Percentiles rank a stretch among this genome's conserved stretches.
These are phyloP conservation scores for Fraxinus sp. DNA, from an alignment of 305 asterid species.

Conservation along the genomic window DNA sequence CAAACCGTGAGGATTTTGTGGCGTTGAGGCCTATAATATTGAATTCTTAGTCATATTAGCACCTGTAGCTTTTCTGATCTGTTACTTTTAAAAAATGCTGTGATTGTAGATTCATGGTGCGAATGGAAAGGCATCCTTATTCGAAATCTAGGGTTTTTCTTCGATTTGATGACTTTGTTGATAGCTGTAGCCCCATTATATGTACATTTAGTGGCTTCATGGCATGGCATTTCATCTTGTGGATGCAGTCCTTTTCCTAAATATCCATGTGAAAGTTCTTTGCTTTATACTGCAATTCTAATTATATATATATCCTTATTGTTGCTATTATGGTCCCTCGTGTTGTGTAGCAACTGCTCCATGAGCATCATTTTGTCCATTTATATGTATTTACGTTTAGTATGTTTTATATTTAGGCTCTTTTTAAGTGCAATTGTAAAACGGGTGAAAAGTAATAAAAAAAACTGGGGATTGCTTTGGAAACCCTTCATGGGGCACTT, in stretches of 20 bases:
- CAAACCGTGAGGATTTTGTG: too few relatives aligned
- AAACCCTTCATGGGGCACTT: slow-evolving; percentile 78
- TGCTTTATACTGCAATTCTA: slow-evolving; percentile 4
- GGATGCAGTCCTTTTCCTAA: slow-evolving; percentile 74
- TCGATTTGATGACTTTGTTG: slow-evolving; percentile 74
- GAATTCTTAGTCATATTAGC: neutral
- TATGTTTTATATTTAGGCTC: slow-evolving; percentile 50
- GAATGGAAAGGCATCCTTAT: slow-evolving; percentile 73
- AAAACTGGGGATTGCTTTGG: slow-evolving; percentile 64
- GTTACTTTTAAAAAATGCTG: too few relatives aligned
- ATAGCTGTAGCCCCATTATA: slow-evolving; percentile 72
- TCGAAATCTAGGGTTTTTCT: slow-evolving; percentile 69
- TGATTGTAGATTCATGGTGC: slow-evolving; percentile 28
- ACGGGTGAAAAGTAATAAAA: slow-evolving; percentile 55
- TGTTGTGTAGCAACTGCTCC: neutral
- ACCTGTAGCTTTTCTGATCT: too few relatives aligned
- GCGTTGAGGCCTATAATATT: too few relatives aligned
- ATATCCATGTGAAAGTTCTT: slow-evolving; percentile 62
- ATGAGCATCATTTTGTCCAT: neutral
- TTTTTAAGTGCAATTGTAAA: slow-evolving; percentile 65
- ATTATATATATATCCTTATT: slow-evolving; percentile 5
- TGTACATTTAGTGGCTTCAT: slow-evolving; percentile 89
- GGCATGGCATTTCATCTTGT: slow-evolving; percentile 84
- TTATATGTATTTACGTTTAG: slow-evolving; percentile 18
- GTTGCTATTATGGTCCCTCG: neutral